A percentile compares a stretch with the other conserved stretches of the same genome.
These are phyloP conservation scores for Arachis monticola DNA, from an alignment of 331 rosid species.

Conservation along the genomic window DNA sequence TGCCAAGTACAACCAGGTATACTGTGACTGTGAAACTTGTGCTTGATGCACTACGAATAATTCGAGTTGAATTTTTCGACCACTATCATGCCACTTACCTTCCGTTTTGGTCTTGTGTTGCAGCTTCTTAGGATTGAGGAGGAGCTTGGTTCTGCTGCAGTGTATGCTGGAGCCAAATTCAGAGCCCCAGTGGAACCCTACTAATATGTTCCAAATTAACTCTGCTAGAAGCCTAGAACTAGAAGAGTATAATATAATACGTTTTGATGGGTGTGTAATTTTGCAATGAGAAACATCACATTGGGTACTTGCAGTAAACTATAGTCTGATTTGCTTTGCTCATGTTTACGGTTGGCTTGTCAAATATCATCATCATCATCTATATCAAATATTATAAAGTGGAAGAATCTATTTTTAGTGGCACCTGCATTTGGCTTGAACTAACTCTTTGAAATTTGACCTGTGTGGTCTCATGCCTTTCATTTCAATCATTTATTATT, in stretches of 20 bases:
- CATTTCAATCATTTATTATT: no score
- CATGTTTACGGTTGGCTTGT: constrained; percentile 15
- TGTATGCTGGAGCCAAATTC: constrained; percentile 75
- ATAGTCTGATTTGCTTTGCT: neutral
- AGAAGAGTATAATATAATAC: neutral
- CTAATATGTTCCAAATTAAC: constrained; percentile 29
- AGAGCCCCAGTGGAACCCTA: constrained; percentile 79
- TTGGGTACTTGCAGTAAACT: constrained; percentile 7
- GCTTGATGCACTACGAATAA: constrained; percentile 7
- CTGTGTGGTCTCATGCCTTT: no score
- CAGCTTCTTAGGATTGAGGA: constrained; percentile 91
- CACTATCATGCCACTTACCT: neutral
- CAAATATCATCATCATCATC: neutral
- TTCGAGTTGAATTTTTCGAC: neutral
- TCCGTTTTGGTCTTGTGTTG: constrained; percentile 3
- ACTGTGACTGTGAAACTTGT: constrained; percentile 9
- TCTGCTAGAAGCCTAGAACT: neutral
- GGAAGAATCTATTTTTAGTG: neutral
- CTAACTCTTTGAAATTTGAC: neutral
- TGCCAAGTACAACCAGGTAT: constrained; percentile 94
- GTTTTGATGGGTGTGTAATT: constrained; percentile 26
- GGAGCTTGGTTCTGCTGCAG: constrained; percentile 74
- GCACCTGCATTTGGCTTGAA: neutral
- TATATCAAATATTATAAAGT: neutral
- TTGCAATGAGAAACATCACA: neutral